Evolutionary conservation across 768 basidiomycete species (phyloP), one percentile per base, ranked within the genome.

Genomic region (Leccinum aurantiacum): DNA sequence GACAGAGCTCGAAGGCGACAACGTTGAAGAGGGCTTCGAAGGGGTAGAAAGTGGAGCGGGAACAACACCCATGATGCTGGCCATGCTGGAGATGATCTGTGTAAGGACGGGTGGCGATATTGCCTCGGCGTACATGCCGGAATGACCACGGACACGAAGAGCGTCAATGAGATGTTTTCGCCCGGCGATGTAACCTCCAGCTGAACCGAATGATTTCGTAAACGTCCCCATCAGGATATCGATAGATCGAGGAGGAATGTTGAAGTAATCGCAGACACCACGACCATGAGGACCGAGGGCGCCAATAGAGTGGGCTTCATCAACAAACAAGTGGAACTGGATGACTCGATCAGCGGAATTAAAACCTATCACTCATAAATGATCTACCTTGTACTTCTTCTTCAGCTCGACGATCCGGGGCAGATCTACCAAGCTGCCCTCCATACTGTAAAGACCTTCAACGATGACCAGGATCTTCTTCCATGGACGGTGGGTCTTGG

Each of bases 161-260:
- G 86, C 80, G 65, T 93, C 88, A 63, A 98, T 89, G 61, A 96
- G 78, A 2, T 78, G 73, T 68, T 92, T 95, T 65, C 77, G 85
- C 7, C 95, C 95, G 4, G 95, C 83, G 62, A 99, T 88, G 76
- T 98, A 98, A 3, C 97, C 96, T 50, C 96, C 96, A 0, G 95
- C 90, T 1, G 94, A 91, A 57, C 93, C 93, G 68, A 95, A 95
- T 0, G 91, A 93, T 74, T 93, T 93, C 25, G 96, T 99, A 74
- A 99, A 97, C 0, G 97, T 99, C 53, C 97, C 97, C 97, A 99
- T 99, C 62, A 97, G 84, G 62, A 99, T 82, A 70, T 99, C 97
- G 63, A 98, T 83, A 8, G 81, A 80, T 3, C 82, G 80, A 11
- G 97, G 94, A 64, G 90, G 77, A 59, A 98, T 77, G 52, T 84